These are phyloP conservation scores for Fusarium tjaetaba DNA, from an alignment of 2,329 filamentous ascomycete genomes.

Conservation along the genomic window DNA sequence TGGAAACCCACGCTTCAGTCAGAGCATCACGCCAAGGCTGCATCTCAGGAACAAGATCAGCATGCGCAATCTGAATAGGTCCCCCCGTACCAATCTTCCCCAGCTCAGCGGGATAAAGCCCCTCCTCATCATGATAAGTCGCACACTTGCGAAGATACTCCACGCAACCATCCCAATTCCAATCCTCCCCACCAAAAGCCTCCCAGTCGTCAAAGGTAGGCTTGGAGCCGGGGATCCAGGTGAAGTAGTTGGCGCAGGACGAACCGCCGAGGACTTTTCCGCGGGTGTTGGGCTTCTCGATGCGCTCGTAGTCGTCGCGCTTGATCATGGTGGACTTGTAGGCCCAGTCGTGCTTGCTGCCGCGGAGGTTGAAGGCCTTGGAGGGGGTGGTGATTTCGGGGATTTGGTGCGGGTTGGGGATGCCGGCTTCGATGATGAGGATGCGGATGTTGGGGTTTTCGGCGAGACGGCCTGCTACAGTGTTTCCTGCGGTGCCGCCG, in stretches of 20 bases:
- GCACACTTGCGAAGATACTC: slow-evolving; percentile 63
- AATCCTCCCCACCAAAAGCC: slow-evolving; percentile 76
- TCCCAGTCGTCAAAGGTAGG: slow-evolving; percentile 73
- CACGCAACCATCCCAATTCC: slow-evolving; percentile 61
- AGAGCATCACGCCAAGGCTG: slow-evolving; percentile 61
- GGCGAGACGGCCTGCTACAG: slow-evolving; percentile 50
- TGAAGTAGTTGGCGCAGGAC: slow-evolving; percentile 70
- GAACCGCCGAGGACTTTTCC: slow-evolving; percentile 69
- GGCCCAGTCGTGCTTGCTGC: slow-evolving; percentile 66
- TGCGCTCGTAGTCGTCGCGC: slow-evolving; percentile 66
- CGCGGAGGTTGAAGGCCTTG: slow-evolving; percentile 62
- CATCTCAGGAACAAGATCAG: slow-evolving; percentile 63
- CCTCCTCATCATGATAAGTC: slow-evolving; percentile 65
- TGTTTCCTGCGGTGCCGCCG: slow-evolving; percentile 50
- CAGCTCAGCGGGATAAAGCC: slow-evolving; percentile 56
- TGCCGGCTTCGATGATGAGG: slow-evolving; percentile 60
- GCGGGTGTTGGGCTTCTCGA: slow-evolving; percentile 71
- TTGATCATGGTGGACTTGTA: slow-evolving; percentile 72
- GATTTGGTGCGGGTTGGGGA: slow-evolving; percentile 58
- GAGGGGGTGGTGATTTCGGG: slow-evolving; percentile 64
- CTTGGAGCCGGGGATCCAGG: slow-evolving; percentile 68
- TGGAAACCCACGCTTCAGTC: slow-evolving; percentile 62
- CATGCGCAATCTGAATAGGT: slow-evolving; percentile 63
- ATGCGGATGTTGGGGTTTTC: slow-evolving; percentile 52
- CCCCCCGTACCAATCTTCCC: slow-evolving; percentile 62